phyloP scores from a whole-genome alignment of 2,329 filamentous ascomycete genomes.

The Colletotrichum salicis region DNA sequence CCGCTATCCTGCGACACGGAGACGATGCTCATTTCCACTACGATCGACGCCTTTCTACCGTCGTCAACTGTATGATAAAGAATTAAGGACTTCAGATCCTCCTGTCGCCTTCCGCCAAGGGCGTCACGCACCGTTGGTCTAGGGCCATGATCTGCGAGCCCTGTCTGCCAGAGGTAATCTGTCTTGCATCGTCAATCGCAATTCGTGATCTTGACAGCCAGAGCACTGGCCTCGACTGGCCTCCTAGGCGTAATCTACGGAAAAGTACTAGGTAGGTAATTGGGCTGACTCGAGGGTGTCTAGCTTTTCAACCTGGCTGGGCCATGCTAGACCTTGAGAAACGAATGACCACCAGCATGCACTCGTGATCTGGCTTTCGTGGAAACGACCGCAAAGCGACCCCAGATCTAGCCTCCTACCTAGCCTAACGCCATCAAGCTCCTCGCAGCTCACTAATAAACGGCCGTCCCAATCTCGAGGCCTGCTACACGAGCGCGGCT shows the following conservation, averaged over 20 bases:
- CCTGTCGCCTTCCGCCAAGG: constrained; percentile 7
- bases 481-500: not conserved
- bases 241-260: not conserved
- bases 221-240: not conserved
- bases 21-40: constrained; percentile 24
- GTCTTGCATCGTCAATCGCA: not conserved
- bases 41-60: constrained; percentile 15
- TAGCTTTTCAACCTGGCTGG: not conserved
- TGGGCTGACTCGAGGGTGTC: constrained; percentile 4
- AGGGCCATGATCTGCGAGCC: constrained; percentile 22
- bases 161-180: not conserved
- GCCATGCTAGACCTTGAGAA: not conserved
- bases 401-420: not conserved
- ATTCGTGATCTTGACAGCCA: constrained; percentile 17
- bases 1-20: constrained; percentile 19
- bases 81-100: constrained; percentile 6
- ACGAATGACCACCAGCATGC: not conserved
- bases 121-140: constrained; percentile 10
- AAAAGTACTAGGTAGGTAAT: not conserved
- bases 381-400: constrained; percentile 14
- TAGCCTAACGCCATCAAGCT: not conserved
- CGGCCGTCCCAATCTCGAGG: not conserved
- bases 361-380: constrained; percentile 1
- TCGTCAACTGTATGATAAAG: constrained; percentile 7
- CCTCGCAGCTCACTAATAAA: not conserved